A percentile compares a stretch with the other conserved stretches of the same genome.
phyloP scores from a whole-genome alignment of 2,329 filamentous ascomycete species.

The Cladosporium sp. region DNA sequence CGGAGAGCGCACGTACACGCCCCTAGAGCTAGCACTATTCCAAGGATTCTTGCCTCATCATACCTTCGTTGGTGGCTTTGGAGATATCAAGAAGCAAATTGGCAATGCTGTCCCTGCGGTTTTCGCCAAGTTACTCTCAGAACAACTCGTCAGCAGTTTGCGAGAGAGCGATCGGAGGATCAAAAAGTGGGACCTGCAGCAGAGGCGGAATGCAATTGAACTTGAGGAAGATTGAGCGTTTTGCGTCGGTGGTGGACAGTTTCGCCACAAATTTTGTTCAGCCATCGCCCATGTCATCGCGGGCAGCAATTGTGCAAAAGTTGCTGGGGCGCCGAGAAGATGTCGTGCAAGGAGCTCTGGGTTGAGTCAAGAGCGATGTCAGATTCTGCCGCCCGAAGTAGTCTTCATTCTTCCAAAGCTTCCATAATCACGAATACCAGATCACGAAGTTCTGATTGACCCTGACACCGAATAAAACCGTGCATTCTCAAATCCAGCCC shows the following conservation, averaged over 20 bases:
- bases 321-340: too few species aligned
- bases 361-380: too few species aligned
- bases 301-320: too few species aligned
- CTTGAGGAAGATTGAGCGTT: too few species aligned
- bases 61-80: conserved; percentile 44
- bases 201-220: too few species aligned
- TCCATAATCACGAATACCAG: neutral
- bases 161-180: conserved; percentile 13
- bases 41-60: conserved; percentile 63
- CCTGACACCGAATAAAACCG: neutral
- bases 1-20: conserved; percentile 57
- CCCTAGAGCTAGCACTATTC: conserved; percentile 61
- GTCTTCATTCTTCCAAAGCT: neutral
- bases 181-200: neutral
- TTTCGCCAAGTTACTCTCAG: conserved; percentile 14
- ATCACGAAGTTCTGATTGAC: too few species aligned
- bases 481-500: neutral
- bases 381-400: too few species aligned
- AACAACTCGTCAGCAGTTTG: conserved; percentile 12
- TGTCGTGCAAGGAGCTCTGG: too few species aligned
- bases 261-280: too few species aligned
- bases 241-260: too few species aligned
- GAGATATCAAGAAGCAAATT: conserved; percentile 54
- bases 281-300: too few species aligned
- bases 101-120: conserved; percentile 66